Evolutionary conservation across 441 rosid genomes (phyloP).

Genomic region (Adansonia rubrostipa): DNA sequence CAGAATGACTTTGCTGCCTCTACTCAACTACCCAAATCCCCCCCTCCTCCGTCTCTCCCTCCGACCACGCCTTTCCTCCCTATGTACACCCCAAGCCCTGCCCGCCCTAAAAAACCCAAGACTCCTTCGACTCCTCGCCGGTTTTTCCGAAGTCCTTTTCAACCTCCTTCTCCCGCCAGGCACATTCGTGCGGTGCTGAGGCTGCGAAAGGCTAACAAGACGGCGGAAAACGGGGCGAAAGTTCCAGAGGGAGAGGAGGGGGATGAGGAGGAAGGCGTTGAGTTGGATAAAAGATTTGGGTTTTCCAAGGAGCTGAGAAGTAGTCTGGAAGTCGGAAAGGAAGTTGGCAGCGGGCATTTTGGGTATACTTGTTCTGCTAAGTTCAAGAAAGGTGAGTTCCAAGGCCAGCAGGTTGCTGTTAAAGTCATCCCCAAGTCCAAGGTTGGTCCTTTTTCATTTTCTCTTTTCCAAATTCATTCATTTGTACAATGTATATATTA

Average conservation of each 20-base stretch:
- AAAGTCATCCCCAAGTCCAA: slow-evolving; percentile 91
- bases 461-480: background rate
- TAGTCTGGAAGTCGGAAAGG: slow-evolving; percentile 74
- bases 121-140: slow-evolving; percentile 67
- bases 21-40: slow-evolving; percentile 36
- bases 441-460: slow-evolving; percentile 43
- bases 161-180: slow-evolving; percentile 96
- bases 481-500: background rate
- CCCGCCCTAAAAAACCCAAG: slow-evolving; percentile 50
- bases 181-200: slow-evolving; percentile 77
- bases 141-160: slow-evolving; percentile 62
- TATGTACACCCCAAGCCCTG: slow-evolving; percentile 77
- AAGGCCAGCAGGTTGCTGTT: slow-evolving; percentile 85
- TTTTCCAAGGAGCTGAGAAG: slow-evolving; percentile 78
- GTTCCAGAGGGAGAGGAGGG: slow-evolving; percentile 51
- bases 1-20: slow-evolving; percentile 42
- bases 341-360: slow-evolving; percentile 96
- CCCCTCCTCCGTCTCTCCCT: slow-evolving; percentile 36
- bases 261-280: slow-evolving; percentile 34
- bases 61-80: slow-evolving; percentile 74
- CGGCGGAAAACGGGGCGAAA: slow-evolving; percentile 34
- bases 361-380: slow-evolving; percentile 94
- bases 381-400: slow-evolving; percentile 85
- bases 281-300: slow-evolving; percentile 87
- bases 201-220: slow-evolving; percentile 50